Percentiles rank a stretch among this genome's conserved stretches.
phyloP scores from a whole-genome alignment of 2,329 filamentous ascomycete species.

The Xylariaceae sp. region DNA sequence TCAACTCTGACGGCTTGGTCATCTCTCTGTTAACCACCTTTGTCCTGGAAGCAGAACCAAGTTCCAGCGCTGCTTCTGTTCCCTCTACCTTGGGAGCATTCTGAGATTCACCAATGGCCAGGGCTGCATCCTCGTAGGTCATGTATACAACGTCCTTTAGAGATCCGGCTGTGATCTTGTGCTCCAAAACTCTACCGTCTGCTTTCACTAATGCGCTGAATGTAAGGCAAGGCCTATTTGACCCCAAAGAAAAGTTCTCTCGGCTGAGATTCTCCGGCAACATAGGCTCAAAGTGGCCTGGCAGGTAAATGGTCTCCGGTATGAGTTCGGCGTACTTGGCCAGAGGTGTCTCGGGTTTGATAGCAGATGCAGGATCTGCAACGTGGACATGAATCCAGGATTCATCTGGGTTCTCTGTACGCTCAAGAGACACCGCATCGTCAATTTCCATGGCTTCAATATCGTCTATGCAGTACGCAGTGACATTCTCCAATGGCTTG shows the following conservation, averaged over 20 bases:
- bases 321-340: constrained; percentile 58
- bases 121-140: constrained; percentile 46
- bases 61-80: constrained; percentile 20
- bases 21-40: constrained; percentile 37
- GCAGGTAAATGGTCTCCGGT: constrained; percentile 55
- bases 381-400: constrained; percentile 77
- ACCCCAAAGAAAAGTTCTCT: constrained; percentile 50
- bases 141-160: constrained; percentile 55
- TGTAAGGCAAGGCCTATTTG: constrained; percentile 50
- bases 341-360: constrained; percentile 54
- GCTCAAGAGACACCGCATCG: constrained; percentile 71
- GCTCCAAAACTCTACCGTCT: constrained; percentile 49
- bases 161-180: constrained; percentile 48
- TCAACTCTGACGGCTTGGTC: constrained; percentile 38
- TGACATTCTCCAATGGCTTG: constrained; percentile 53
- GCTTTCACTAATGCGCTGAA: constrained; percentile 57
- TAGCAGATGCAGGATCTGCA: constrained; percentile 71
- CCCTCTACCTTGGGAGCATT: constrained; percentile 19
- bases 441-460: constrained; percentile 67
- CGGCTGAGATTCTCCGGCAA: constrained; percentile 45
- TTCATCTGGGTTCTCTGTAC: constrained; percentile 45
- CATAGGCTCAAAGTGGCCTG: constrained; percentile 56
- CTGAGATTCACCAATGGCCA: constrained; percentile 34
- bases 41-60: constrained; percentile 27
- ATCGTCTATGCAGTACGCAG: constrained; percentile 70